These are phyloP conservation scores for Xylaria longipes DNA, from an alignment of 495 filamentous ascomycete species.

Conservation along the genomic window DNA sequence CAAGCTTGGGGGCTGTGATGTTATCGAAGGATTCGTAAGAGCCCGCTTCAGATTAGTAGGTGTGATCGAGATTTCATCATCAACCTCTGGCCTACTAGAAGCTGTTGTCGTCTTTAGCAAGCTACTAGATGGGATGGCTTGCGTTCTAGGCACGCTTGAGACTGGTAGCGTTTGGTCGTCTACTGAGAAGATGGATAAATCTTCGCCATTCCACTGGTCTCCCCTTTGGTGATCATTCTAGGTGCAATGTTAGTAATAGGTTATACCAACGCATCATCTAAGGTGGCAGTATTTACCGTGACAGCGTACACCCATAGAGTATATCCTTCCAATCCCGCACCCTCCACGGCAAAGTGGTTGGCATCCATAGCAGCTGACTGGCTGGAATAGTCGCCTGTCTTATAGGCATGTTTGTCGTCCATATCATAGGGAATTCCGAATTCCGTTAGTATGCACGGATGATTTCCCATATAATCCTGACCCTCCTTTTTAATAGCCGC, in stretches of 20 bases:
- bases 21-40: slow-evolving; percentile 74
- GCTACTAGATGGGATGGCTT: slow-evolving; percentile 44
- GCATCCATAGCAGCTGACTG: slow-evolving; percentile 96
- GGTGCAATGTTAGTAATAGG: slow-evolving; percentile 20
- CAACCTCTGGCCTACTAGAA: slow-evolving; percentile 49
- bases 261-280: background rate
- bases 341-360: slow-evolving; percentile 92
- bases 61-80: slow-evolving; percentile 63
- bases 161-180: slow-evolving; percentile 78
- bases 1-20: slow-evolving; percentile 58
- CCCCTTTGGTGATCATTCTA: slow-evolving; percentile 89
- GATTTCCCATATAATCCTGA: slow-evolving; percentile 85
- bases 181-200: slow-evolving; percentile 84
- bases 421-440: slow-evolving; percentile 99
- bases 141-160: slow-evolving; percentile 49
- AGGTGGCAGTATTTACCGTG: slow-evolving; percentile 54
- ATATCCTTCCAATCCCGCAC: slow-evolving; percentile 78
- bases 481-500: slow-evolving; percentile 87
- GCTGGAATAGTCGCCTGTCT: slow-evolving; percentile 94
- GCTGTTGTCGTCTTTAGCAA: slow-evolving; percentile 37
- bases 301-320: slow-evolving; percentile 87
- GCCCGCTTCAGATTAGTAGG: slow-evolving; percentile 76
- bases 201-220: slow-evolving; percentile 97
- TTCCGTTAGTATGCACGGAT: slow-evolving; percentile 90
- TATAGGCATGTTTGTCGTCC: slow-evolving; percentile 94